Base-by-base conservation (phyloP, 495 filamentous ascomycete species). In the Talaromyces ruber region DNA sequence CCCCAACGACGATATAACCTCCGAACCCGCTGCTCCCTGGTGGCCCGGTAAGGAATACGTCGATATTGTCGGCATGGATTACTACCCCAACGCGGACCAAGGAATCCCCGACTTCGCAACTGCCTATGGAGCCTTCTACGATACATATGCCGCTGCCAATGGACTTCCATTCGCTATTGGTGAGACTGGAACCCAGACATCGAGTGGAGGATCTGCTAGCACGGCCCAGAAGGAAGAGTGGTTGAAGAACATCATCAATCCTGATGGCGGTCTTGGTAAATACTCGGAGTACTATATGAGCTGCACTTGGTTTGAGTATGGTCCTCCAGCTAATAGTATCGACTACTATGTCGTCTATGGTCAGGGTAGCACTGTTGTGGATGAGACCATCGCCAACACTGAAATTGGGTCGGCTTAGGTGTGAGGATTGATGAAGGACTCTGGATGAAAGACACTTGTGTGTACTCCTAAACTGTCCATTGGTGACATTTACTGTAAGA, bases 291-390 rank as follows among this genome's bases (percentile, higher is more conserved):
- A 56, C 18, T 56, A 56, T 14, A 56, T 56, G 53, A 56, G 53
- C 26, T 56, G 53, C 53, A 56, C 53, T 18, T 56, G 53, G 53
- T 56, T 56, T 32, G 53, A 56, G 26, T 56, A 56, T 32, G 53
- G 53, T 16, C 53, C 53, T 56, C 53, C 53, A 3, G 53, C 53
- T 3, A 56, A 56, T 28, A 32, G 53, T 14, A 56, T 29, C 3
- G 7, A 56, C 29, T 56, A 29, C 26, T 56, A 56, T 56, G 53
- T 56, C 3, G 53, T 56, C n/a, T 56, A 56, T 21, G 29, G 18
- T 11, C 26, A 56, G 26, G 53, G 53, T 56, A 56, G 29, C 14
- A 56, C 9, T 2, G 29, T 56, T 32, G 53, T 56, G n/a, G 53
- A 56, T 32, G 53, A 56, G 53, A 56, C 53, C 0, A 32, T 56